Base-by-base conservation (phyloP, 306 rosid species). In the Alnus rubra region DNA sequence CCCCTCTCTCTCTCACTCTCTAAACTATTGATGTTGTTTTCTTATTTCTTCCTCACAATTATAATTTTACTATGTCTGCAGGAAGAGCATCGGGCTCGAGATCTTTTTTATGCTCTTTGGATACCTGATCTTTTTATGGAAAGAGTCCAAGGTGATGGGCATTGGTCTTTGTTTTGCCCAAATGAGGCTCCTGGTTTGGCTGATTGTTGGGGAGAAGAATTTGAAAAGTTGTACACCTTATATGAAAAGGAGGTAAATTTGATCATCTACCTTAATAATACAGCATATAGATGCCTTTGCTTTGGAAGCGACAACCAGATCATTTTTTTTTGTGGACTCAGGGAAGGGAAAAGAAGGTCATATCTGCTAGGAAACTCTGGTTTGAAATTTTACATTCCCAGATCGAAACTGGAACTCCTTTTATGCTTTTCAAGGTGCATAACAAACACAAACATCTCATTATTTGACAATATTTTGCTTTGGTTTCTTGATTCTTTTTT, bases 61-160 rank as follows among this genome's bases (percentile, higher is more conserved):
- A n/a, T 55, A n/a, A 55, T 18, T 55, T 23, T 18, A 3, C n/a
- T 55, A 7, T 55, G 31, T 7, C 39, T 80, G 37, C 82, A 95
- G 98, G 97, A 95, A 85, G 98, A 95, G 83, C 92, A 91, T 8
- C 94, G 98, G 14, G 98, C 98, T 30, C 95, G 98, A 23, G 98
- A 94, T 92, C 72, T 92, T 39, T 92, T 94, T 79, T 90, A 86
- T 86, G 98, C 94, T 51, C 97, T 95, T 64, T 95, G 98, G 98
- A 90, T 92, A 67, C 89, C 98, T 73, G 97, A 95, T 85, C 89
- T 95, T 73, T 95, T 95, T 71, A 95, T 95, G 98, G 88, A 95
- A 82, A 91, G 97, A 82, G 98, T 95, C 56, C 90, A 84, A 78
- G 84, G 72, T 64, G 89, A 90, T 80, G 97, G 90, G 0, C 79